phyloP scores from a whole-genome alignment of 2,329 filamentous ascomycete species.

The Fusarium nematophilum region DNA sequence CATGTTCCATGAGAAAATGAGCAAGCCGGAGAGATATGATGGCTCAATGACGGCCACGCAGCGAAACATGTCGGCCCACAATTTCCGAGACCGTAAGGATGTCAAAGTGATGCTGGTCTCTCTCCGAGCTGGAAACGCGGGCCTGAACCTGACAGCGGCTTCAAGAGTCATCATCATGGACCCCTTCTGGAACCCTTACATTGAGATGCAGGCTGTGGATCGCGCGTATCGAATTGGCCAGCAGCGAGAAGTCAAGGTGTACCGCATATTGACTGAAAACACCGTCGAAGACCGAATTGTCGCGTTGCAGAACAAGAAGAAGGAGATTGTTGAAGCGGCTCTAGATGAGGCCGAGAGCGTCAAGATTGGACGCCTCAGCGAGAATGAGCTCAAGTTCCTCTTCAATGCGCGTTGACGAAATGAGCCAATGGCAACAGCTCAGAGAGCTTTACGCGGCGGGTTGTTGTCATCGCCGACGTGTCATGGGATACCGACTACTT shows the following conservation, averaged over 20 bases:
- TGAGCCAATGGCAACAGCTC: background rate
- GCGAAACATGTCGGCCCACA: constrained; percentile 76
- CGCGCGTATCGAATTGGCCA: constrained; percentile 91
- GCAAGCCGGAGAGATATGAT: constrained; percentile 78
- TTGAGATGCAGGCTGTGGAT: constrained; percentile 92
- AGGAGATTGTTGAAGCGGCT: constrained; percentile 79
- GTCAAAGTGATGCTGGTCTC: constrained; percentile 85
- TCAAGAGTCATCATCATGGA: constrained; percentile 91
- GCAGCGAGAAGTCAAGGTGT: constrained; percentile 76
- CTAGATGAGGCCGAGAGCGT: constrained; percentile 80
- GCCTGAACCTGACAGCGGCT: constrained; percentile 85
- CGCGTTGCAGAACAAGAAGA: constrained; percentile 81
- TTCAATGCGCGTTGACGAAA: constrained; percentile 56
- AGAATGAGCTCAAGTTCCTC: constrained; percentile 75
- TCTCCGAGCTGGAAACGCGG: constrained; percentile 83
- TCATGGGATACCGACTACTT: no score
- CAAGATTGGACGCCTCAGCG: constrained; percentile 73
- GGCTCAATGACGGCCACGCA: constrained; percentile 78
- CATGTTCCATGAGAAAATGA: constrained; percentile 69
- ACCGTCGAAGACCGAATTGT: constrained; percentile 93
- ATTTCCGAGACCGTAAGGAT: constrained; percentile 72
- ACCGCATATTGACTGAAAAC: constrained; percentile 78
- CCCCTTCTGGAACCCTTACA: constrained; percentile 94
- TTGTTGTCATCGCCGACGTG: background rate
- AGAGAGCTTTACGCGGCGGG: background rate